These are phyloP conservation scores for Fusarium goolgardi DNA, from an alignment of 2,329 filamentous ascomycete species.

Conservation along the genomic window DNA sequence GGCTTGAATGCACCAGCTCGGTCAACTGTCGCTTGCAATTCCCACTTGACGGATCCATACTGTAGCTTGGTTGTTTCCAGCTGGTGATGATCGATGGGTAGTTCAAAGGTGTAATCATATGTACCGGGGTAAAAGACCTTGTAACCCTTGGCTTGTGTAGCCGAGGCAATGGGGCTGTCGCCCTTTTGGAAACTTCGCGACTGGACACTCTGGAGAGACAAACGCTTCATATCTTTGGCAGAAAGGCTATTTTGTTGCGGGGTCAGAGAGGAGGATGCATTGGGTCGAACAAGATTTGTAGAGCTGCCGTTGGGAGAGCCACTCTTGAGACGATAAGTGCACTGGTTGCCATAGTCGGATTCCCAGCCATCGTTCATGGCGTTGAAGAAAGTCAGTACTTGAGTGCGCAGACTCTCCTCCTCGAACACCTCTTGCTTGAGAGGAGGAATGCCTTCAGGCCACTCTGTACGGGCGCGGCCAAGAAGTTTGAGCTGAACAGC, in stretches of 20 bases:
- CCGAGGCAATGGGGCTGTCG: conserved; percentile 73
- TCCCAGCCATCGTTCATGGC: conserved; percentile 72
- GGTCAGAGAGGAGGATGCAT: conserved; percentile 36
- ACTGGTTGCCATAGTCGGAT: conserved; percentile 72
- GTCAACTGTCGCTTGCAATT: conserved; percentile 85
- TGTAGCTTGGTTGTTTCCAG: conserved; percentile 91
- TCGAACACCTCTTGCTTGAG: conserved; percentile 86
- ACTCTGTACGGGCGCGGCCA: conserved; percentile 88
- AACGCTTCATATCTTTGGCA: conserved; percentile 68
- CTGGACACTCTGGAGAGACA: conserved; percentile 84
- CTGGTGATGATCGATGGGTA: conserved; percentile 88
- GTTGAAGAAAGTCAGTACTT: conserved; percentile 94
- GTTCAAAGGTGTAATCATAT: conserved; percentile 80
- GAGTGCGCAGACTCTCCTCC: conserved; percentile 85
- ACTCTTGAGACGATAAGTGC: conserved; percentile 63
- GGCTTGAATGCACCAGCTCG: conserved; percentile 90
- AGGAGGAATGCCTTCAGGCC: conserved; percentile 95
- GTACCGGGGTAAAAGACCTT: conserved; percentile 82
- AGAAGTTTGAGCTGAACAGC: conserved; percentile 87
- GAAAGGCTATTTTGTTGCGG: conserved; percentile 47
- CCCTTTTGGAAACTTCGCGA: conserved; percentile 87
- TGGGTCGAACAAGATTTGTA: conserved; percentile 47
- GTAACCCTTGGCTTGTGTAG: conserved; percentile 76
- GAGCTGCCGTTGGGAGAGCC: conserved; percentile 52
- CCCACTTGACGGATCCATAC: conserved; percentile 87